Evolutionary conservation across 768 basidiomycete species (phyloP).

Genomic region (Lactarius sanguifluus): DNA sequence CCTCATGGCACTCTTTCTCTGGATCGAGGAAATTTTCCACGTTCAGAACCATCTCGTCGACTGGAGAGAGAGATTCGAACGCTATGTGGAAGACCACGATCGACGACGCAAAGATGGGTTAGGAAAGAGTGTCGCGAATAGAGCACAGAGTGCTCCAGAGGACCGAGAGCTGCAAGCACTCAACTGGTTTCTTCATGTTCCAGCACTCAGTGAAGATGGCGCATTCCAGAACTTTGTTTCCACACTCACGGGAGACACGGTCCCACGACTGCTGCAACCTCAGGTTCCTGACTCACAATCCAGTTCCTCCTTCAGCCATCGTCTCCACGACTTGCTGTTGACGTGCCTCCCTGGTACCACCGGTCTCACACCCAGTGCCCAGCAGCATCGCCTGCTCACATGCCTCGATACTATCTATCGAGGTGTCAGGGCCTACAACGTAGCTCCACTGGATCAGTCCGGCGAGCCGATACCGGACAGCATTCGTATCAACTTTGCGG

Average conservation of each 20-base stretch:
- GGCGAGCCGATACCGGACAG: not conserved
- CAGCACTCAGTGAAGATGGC: not conserved
- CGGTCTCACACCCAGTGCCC: not conserved
- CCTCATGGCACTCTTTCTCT: not conserved
- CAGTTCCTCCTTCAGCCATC: not conserved
- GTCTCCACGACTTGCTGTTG: not conserved
- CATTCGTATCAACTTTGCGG: not conserved
- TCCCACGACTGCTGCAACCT: not conserved
- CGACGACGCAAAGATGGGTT: not conserved
- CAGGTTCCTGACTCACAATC: not conserved
- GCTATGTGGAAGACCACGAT: not conserved
- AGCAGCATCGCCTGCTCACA: not conserved
- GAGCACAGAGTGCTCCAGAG: not conserved
- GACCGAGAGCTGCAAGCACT: not conserved
- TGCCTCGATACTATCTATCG: not conserved
- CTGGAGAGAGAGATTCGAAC: not conserved
- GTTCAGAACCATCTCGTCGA: not conserved
- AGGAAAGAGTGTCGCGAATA: not conserved
- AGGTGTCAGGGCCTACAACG: not conserved
- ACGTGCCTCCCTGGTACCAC: constrained; percentile 4
- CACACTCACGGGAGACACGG: not conserved
- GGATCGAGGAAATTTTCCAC: not conserved
- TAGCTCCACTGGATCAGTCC: not conserved
- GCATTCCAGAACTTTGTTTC: constrained; percentile 3
- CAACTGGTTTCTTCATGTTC: not conserved